phyloP scores from a whole-genome alignment of 2,329 filamentous ascomycete genomes.

The Nothomitra cinnamomea region DNA sequence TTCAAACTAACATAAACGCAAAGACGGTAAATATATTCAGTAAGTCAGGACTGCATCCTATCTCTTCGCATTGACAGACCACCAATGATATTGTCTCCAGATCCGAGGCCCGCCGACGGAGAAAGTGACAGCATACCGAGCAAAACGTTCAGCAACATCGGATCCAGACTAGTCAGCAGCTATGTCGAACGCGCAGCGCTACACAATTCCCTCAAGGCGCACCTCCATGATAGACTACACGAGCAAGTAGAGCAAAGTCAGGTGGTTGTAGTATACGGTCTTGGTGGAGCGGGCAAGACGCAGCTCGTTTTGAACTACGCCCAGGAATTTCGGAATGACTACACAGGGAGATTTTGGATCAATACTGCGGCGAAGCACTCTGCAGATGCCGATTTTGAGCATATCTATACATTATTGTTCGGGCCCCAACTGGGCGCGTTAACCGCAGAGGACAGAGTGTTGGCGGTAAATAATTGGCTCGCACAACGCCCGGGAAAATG shows the following conservation, averaged over 20 bases:
- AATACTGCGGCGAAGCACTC: background rate
- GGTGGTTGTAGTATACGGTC: constrained; percentile 10
- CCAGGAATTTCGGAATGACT: constrained; percentile 10
- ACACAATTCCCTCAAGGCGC: too few relatives aligned
- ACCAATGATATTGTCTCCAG: too few relatives aligned
- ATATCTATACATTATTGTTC: background rate
- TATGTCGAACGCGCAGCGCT: too few relatives aligned
- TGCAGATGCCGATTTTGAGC: background rate
- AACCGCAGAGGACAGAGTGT: constrained; percentile 1
- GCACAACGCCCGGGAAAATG: background rate
- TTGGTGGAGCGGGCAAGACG: constrained; percentile 14
- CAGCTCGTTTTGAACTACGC: constrained; percentile 13
- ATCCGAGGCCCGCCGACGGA: too few relatives aligned
- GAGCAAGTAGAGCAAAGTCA: background rate
- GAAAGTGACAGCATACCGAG: too few relatives aligned
- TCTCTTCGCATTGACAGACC: too few relatives aligned
- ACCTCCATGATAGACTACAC: too few relatives aligned
- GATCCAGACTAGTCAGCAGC: too few relatives aligned
- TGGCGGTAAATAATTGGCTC: constrained; percentile 12
- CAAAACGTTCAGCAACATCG: too few relatives aligned
- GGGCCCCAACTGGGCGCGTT: background rate
- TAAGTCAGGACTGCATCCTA: too few relatives aligned
- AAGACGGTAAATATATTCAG: too few relatives aligned
- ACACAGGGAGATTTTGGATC: constrained; percentile 6
- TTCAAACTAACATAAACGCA: too few relatives aligned